Evolutionary conservation across 441 rosid species (phyloP).

Genomic region (Aquilaria agallochum): DNA sequence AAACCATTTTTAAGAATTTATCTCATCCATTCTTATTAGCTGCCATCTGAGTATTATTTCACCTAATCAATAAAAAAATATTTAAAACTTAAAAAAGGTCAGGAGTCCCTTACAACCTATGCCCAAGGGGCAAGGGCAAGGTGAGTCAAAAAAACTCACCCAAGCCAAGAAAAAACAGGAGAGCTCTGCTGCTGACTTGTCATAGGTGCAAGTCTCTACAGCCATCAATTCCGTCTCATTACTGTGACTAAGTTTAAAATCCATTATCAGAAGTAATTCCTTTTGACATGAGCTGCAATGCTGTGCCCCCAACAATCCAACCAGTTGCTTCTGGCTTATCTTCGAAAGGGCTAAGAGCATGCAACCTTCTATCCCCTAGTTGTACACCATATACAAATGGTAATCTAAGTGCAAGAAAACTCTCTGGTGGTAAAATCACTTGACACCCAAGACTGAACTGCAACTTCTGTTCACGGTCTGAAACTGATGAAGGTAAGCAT

Average conservation of each 20-base stretch:
- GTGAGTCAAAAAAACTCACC: slow-evolving; percentile 20
- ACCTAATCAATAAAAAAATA: not conserved
- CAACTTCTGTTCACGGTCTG: slow-evolving; percentile 42
- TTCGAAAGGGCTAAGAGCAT: slow-evolving; percentile 57
- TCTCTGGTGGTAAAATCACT: slow-evolving; percentile 76
- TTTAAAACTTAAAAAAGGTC: slow-evolving; percentile 1
- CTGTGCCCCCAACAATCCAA: slow-evolving; percentile 63
- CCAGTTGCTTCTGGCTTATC: slow-evolving; percentile 81
- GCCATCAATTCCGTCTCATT: slow-evolving; percentile 16
- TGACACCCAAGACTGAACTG: slow-evolving; percentile 67
- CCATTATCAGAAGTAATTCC: slow-evolving; percentile 32
- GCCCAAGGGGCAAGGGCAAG: not conserved
- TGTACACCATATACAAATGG: slow-evolving; percentile 79
- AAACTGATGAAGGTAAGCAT: slow-evolving; percentile 48
- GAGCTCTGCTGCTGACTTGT: slow-evolving; percentile 21
- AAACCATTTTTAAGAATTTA: no score
- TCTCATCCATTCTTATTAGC: no score
- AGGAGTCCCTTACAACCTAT: not conserved
- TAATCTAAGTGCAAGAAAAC: slow-evolving; percentile 69
- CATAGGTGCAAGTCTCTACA: slow-evolving; percentile 7
- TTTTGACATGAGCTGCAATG: slow-evolving; percentile 57
- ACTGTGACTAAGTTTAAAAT: slow-evolving; percentile 21
- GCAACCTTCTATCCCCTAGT: slow-evolving; percentile 43
- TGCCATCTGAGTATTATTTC: no score
- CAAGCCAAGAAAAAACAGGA: slow-evolving; percentile 11